phyloP scores from a whole-genome alignment of 257 asterid species.

The Cynanchum wilfordii region DNA sequence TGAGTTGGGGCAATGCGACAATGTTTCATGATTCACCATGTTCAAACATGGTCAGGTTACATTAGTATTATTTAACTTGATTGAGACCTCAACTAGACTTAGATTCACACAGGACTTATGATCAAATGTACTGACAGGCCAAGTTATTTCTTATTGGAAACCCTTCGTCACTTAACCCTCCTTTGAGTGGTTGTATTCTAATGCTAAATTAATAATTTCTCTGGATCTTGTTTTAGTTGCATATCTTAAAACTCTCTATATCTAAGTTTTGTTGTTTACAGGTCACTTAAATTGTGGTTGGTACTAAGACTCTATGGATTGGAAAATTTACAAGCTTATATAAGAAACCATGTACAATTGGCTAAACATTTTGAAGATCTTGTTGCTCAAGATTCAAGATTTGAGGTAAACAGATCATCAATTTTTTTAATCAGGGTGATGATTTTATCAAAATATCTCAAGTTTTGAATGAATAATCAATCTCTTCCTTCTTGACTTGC shows the following conservation, averaged over 20 bases:
- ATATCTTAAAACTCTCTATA: neutral
- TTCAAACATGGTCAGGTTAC: neutral
- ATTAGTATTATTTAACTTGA: neutral
- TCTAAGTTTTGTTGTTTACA: slow-evolving; percentile 23
- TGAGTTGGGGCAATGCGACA: neutral
- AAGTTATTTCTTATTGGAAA: neutral
- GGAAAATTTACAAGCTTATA: slow-evolving; percentile 81
- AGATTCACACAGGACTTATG: slow-evolving; percentile 1
- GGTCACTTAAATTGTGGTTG: slow-evolving; percentile 95
- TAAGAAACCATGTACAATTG: slow-evolving; percentile 70
- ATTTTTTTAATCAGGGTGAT: neutral
- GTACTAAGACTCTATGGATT: slow-evolving; percentile 88
- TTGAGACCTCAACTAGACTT: neutral
- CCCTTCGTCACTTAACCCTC: no score
- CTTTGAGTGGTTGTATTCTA: neutral
- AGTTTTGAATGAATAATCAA: neutral
- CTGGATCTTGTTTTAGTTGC: neutral
- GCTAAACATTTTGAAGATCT: slow-evolving; percentile 70
- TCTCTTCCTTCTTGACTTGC: neutral
- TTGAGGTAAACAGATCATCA: slow-evolving; percentile 52
- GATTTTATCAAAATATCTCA: neutral
- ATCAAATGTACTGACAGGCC: neutral
- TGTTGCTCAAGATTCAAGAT: slow-evolving; percentile 68
- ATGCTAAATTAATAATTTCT: neutral
- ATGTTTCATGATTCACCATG: neutral